phyloP scores from a whole-genome alignment of 257 asterid species.

The Fraxinus pennsylvanica region DNA sequence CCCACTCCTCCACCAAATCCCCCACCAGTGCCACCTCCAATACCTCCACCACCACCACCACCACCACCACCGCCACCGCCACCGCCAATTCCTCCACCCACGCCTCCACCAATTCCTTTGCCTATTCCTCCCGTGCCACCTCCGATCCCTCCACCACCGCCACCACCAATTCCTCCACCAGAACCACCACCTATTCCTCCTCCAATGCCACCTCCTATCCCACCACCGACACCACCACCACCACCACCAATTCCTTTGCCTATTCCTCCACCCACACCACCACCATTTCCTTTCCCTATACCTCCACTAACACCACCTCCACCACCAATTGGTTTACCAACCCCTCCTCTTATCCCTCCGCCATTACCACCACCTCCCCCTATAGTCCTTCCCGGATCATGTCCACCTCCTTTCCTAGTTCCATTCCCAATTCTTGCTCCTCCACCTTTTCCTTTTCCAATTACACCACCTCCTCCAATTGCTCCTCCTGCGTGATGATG shows the following conservation, averaged over 20 bases:
- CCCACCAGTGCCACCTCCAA: conserved; percentile 16
- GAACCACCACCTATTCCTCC: conserved; percentile 16
- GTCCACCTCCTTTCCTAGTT: conserved; percentile 15
- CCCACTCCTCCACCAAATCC: conserved; percentile 32
- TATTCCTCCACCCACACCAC: conserved; percentile 25
- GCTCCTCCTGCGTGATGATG: conserved; percentile 15
- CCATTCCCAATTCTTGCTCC: conserved; percentile 17
- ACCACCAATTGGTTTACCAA: background rate
- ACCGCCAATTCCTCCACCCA: conserved; percentile 19
- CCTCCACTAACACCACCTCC: conserved; percentile 25
- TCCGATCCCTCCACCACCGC: conserved; percentile 9
- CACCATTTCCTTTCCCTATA: conserved; percentile 4
- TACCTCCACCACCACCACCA: conserved; percentile 4
- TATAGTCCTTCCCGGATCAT: background rate
- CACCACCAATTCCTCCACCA: background rate
- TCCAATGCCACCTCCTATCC: conserved; percentile 3
- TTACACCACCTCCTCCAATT: background rate
- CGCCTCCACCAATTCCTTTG: conserved; percentile 18
- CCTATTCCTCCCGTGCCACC: conserved; percentile 16
- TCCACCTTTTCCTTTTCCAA: background rate
- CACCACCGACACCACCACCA: conserved; percentile 15
- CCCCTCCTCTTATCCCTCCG: conserved; percentile 18
- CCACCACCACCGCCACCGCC: conserved; percentile 17
- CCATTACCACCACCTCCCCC: conserved; percentile 21
- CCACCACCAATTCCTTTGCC: conserved; percentile 26